A percentile compares a stretch with the other conserved stretches of the same genome.
Evolutionary conservation across 345 rosid species (phyloP).

Genomic region (Pugionium cornutum): DNA sequence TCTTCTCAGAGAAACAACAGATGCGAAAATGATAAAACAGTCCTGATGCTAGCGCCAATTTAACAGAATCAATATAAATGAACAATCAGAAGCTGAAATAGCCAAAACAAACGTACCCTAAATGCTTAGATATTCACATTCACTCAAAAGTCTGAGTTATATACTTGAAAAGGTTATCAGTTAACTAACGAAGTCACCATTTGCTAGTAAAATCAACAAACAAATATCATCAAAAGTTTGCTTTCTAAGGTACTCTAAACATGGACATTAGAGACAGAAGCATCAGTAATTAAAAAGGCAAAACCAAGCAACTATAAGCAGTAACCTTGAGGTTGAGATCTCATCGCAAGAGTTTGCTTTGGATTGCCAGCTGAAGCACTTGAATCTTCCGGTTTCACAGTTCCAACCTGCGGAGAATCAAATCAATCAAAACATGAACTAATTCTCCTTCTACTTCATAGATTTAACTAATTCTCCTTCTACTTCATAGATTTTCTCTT

Average conservation of each 20-base stretch:
- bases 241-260: slow-evolving; percentile 2
- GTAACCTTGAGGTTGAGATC: slow-evolving; percentile 48
- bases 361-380: slow-evolving; percentile 46
- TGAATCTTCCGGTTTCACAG: slow-evolving; percentile 58
- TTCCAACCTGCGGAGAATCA: slow-evolving; percentile 42
- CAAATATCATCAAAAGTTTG: neutral
- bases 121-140: neutral
- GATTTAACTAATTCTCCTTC: too few species aligned
- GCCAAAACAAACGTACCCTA: neutral
- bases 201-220: neutral
- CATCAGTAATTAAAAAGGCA: neutral
- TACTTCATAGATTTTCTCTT: neutral
- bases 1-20: neutral
- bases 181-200: neutral
- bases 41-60: neutral
- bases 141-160: neutral
- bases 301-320: slow-evolving; percentile 7
- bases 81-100: neutral
- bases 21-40: neutral
- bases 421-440: slow-evolving; percentile 15
- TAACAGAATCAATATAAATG: too few species aligned
- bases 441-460: neutral
- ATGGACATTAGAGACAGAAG: neutral
- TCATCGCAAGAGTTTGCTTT: slow-evolving; percentile 31
- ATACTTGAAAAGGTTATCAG: neutral